Percentiles rank a stretch among this genome's conserved stretches.
These are phyloP conservation scores for Citrus glauca DNA, from an alignment of 345 rosid genomes.

Conservation along the genomic window DNA sequence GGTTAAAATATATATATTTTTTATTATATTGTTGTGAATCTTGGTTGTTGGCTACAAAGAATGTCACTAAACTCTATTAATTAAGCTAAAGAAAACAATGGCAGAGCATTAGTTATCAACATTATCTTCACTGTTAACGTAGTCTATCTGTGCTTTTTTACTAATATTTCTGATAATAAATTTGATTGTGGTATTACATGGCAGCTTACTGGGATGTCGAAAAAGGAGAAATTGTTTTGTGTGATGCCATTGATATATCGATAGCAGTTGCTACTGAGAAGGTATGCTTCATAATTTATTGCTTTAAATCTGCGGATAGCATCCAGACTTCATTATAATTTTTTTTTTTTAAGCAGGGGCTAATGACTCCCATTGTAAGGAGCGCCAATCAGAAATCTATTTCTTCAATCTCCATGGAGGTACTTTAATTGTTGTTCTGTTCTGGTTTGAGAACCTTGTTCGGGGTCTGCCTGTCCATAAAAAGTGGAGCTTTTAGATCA, in stretches of 20 bases:
- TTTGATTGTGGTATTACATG: constrained; percentile 18
- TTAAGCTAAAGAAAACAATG: background rate
- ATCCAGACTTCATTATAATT: constrained; percentile 15
- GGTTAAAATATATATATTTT: background rate
- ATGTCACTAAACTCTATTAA: background rate
- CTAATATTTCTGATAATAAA: constrained; percentile 12
- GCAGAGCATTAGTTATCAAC: background rate
- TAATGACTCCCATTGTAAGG: constrained; percentile 90
- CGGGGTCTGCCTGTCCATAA: background rate
- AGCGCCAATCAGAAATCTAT: constrained; percentile 96
- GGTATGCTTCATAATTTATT: constrained; percentile 40
- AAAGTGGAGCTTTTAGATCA: background rate
- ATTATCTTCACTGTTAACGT: background rate
- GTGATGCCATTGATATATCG: constrained; percentile 79
- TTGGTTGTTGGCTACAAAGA: background rate
- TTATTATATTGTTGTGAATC: background rate
- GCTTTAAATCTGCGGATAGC: constrained; percentile 8
- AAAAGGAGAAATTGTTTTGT: constrained; percentile 64
- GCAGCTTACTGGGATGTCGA: constrained; percentile 84
- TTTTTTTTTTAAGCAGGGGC: constrained; percentile 55
- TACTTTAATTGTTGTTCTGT: constrained; percentile 19
- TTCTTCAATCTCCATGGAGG: constrained; percentile 83
- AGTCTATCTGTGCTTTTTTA: background rate
- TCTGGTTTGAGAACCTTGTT: background rate
- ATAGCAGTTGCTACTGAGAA: constrained; percentile 98